Evolutionary conservation across 139 green algal species (phyloP), one percentile per base, ranked within the genome.

Genomic region (Micractinium sp.): DNA sequence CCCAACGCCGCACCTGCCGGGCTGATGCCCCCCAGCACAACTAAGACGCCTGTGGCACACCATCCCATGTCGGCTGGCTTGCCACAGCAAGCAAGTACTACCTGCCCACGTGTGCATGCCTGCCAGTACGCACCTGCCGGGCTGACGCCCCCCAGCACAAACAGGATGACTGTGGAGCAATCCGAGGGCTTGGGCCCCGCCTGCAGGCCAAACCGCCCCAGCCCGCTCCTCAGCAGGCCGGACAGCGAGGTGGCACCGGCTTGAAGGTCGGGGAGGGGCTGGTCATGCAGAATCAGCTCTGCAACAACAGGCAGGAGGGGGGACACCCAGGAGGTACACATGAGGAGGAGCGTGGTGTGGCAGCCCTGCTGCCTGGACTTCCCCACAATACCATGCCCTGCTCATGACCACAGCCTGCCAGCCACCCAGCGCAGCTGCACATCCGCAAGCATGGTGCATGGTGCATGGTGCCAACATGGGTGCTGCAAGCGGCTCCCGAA

Each of bases 131-230:
- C 67, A 77, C 83, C 83, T 31, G 63, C 67, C 14, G 63, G 18
- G 63, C 66, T 79, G 27, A 87, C 41, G 29, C 95, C 95, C 3
- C 95, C 95, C 83, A 97, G 88, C 36, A 96, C 92, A 91, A 97
- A 97, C 33, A 97, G 35, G 27, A 97, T 56, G 31, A 97, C 86
- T 3, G 85, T 80, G 29, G 67, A 60, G 78, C 89, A 93, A 33
- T 96, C 93, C 5, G 47, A 80, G 27, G 91, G 90, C 56, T 91
- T 89, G n/a, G 90, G 81, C n/a, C 86, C 79, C 35, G 85, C 87
- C 47, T 93, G 89, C 76, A 95, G 87, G 12, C 94, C 94, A 61
- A 96, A 89, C 5, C 93, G 90, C 31, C 94, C 93, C 5, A 96
- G 81, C 9, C 93, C 94, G 25, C 71, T 91, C 36, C 89, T 90